phyloP scores from a whole-genome alignment of 805 yeast genomes.

The Candida manassasensis region DNA sequence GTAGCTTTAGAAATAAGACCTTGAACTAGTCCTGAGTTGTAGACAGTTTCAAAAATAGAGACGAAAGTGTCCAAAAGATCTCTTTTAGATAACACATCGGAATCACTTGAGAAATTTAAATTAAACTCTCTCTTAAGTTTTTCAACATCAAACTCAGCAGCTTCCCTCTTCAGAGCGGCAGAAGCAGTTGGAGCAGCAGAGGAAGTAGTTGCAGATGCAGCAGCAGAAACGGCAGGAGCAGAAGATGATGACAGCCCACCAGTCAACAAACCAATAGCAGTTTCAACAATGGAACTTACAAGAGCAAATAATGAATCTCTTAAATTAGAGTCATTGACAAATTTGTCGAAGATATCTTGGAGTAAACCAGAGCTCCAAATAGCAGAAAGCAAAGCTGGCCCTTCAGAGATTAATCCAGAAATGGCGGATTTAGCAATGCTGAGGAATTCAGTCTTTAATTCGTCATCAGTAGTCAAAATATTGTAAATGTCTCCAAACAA shows the following conservation, averaged over 20 bases:
- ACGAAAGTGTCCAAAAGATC: slow-evolving; percentile 26
- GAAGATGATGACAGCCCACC: slow-evolving; percentile 11
- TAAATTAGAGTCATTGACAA: slow-evolving; percentile 30
- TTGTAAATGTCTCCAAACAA: slow-evolving; percentile 32
- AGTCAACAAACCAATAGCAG: slow-evolving; percentile 26
- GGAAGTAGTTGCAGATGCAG: slow-evolving; percentile 3
- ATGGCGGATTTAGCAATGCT: slow-evolving; percentile 28
- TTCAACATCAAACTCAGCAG: slow-evolving; percentile 6
- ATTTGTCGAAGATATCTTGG: slow-evolving; percentile 24
- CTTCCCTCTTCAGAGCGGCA: slow-evolving; percentile 9
- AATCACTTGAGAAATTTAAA: slow-evolving; percentile 7
- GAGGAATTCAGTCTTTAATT: slow-evolving; percentile 21
- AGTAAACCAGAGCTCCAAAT: slow-evolving; percentile 39
- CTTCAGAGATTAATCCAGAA: slow-evolving; percentile 32
- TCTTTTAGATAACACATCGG: slow-evolving; percentile 33
- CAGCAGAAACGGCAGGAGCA: slow-evolving; percentile 12
- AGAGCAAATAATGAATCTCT: slow-evolving; percentile 28
- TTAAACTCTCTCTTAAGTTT: slow-evolving; percentile 13
- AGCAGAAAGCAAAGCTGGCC: slow-evolving; percentile 38
- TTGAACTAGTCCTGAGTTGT: slow-evolving; percentile 31
- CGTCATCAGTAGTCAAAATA: slow-evolving; percentile 28
- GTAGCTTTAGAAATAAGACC: slow-evolving; percentile 28
- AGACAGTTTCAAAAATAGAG: slow-evolving; percentile 24
- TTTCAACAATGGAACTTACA: slow-evolving; percentile 29
- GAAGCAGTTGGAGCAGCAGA: slow-evolving; percentile 6